Percentiles rank a stretch among this genome's conserved stretches.
Conservation (phyloP, 176 grass and related monocot species). For the Cenchrus americanus region DNA sequence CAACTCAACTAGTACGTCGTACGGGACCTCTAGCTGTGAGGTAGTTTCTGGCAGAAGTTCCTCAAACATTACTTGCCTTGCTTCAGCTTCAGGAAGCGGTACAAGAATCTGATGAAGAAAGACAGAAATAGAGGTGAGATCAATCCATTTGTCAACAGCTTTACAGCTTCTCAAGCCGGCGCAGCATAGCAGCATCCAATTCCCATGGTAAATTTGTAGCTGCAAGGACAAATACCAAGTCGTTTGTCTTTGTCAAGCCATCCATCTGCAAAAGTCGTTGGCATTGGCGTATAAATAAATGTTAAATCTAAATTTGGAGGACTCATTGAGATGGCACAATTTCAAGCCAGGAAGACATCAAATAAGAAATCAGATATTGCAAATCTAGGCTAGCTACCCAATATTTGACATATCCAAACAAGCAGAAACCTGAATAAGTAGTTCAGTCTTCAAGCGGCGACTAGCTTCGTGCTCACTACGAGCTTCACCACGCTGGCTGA, state of each 20-base stretch:
- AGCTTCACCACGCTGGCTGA: conserved; percentile 93
- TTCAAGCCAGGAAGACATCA: conserved; percentile 10
- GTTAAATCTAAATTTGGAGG: not conserved
- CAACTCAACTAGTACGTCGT: conserved; percentile 76
- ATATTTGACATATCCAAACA: conserved; percentile 1
- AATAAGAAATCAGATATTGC: conserved; percentile 16
- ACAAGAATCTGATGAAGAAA: conserved; percentile 74
- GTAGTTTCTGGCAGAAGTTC: conserved; percentile 62
- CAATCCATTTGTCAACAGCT: conserved; percentile 4
- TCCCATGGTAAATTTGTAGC: conserved; percentile 98
- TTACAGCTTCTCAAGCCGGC: conserved; percentile 74
- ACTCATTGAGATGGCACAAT: not conserved
- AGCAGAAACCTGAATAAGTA: conserved; percentile 78
- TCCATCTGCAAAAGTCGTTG: conserved; percentile 81
- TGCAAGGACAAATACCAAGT: conserved; percentile 93
- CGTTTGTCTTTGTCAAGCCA: conserved; percentile 91
- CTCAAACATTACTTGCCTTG: conserved; percentile 85
- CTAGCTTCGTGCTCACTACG: conserved; percentile 98
- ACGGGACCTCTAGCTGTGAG: conserved; percentile 61
- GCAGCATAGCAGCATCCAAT: conserved; percentile 92
- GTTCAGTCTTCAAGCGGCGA: conserved; percentile 88
- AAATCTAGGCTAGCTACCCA: not conserved
- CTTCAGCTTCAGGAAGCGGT: conserved; percentile 92
- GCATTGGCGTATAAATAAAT: conserved; percentile 23
- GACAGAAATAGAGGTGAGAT: not conserved